Conservation (phyloP, 2,329 filamentous ascomycete species). For the Neopestalotiopsis sp. region DNA sequence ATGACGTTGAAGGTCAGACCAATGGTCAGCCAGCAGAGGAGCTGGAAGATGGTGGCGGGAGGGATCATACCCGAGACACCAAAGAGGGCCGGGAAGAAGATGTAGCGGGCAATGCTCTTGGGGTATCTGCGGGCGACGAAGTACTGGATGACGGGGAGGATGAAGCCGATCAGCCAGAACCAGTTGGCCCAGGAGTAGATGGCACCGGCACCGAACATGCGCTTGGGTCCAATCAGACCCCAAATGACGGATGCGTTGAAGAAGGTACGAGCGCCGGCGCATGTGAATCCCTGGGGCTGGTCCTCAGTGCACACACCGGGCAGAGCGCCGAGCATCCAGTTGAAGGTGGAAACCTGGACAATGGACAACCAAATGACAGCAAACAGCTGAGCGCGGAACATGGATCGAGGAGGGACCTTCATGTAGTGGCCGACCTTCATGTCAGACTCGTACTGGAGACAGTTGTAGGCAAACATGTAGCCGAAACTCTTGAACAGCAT, state of each 20-base stretch:
- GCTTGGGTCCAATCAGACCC: slow-evolving; percentile 63
- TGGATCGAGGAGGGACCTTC: slow-evolving; percentile 47
- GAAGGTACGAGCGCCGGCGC: slow-evolving; percentile 62
- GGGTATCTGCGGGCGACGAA: slow-evolving; percentile 52
- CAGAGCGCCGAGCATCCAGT: slow-evolving; percentile 52
- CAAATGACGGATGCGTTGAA: slow-evolving; percentile 62
- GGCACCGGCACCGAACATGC: slow-evolving; percentile 52
- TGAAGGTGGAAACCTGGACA: slow-evolving; percentile 43
- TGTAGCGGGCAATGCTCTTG: slow-evolving; percentile 50
- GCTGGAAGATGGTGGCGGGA: slow-evolving; percentile 52
- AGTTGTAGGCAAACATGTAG: slow-evolving; percentile 17
- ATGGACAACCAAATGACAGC: slow-evolving; percentile 44
- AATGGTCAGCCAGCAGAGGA: slow-evolving; percentile 33
- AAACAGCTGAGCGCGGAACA: slow-evolving; percentile 38
- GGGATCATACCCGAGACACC: slow-evolving; percentile 55
- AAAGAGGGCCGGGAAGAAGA: slow-evolving; percentile 60
- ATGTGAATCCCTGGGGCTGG: slow-evolving; percentile 58
- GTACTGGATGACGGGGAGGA: slow-evolving; percentile 54
- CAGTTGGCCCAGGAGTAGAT: slow-evolving; percentile 56
- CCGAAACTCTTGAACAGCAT: slow-evolving; percentile 77
- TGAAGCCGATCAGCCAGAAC: slow-evolving; percentile 60
- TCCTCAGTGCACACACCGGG: slow-evolving; percentile 53
- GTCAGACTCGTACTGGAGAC: slow-evolving; percentile 32
- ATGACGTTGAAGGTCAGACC: slow-evolving; percentile 60
- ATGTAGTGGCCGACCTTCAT: slow-evolving; percentile 59